Base-by-base conservation (phyloP, 2,329 filamentous ascomycete species). In the Lasiodiplodia sp. region DNA sequence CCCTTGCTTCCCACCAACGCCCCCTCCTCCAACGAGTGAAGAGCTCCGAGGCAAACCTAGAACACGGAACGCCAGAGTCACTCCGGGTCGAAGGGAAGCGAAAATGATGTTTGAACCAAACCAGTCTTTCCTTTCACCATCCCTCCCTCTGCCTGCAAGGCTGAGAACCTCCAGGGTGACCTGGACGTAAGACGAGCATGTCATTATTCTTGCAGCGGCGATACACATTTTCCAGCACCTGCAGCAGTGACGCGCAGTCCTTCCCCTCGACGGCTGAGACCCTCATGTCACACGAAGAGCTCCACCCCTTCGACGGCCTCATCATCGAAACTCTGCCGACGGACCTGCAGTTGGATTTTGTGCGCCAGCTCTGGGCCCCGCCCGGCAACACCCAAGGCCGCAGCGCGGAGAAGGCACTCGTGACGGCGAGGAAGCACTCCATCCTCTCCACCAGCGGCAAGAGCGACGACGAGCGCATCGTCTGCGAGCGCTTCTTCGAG, bases 251-350 rank as follows among this genome's bases (percentile, higher is more conserved):
- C n/a, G n/a, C 56, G 37, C 21, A 18, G 23, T 34, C 40, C 25
- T 37, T 21, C n/a, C 34, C 25, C 40, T 63, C 58, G 8, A 25
- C 23, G 25, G 44, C 57, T 40, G 57, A 63, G 37, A 64, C 60
- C 44, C 60, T 52, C n/a, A 64, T 64, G 60, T 52, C 60, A 52
- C 44, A 64, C 60, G 25, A 64, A 47, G 23, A 18, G 7, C 18
- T 47, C 18, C 44, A 47, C 8, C 25, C 44, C 60, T 63, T 63
- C 44, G 58, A 63, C 44, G 49, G 28, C 25, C n/a, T 63, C 28
- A 63, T 63, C 25, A 63, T 23, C 44, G 25, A 63, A 63, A 44
- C 58, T 34, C 44, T 63, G 25, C 58, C 58, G 25, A 25, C 16
- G 21, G 44, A 21, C 4, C 34, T n/a, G 44, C 18, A 44, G 25